Evolutionary conservation across 805 yeast genomes (phyloP), one percentile per base, ranked within the genome.

Genomic region (Starmerella floris): DNA sequence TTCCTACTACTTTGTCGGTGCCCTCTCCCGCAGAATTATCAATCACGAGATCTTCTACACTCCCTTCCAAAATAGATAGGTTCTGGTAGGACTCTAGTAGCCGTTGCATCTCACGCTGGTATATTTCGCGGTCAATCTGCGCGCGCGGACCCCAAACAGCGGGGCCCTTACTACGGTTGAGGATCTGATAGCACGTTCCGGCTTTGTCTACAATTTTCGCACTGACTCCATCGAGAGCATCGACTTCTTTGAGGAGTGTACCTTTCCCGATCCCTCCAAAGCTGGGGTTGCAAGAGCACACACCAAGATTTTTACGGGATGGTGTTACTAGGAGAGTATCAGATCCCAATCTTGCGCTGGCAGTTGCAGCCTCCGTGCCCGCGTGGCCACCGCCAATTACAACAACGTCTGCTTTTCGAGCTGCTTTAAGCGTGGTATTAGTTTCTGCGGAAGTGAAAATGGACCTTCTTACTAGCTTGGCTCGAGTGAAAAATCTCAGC

Each of bases 231-330:
- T 88, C 99, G 35, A 91, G 64, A 0, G 99, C 97, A 65, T 91
- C 99, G 13, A 91, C 84, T 62, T 91, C 99, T 51, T 83, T 72
- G 30, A 91, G 64, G 33, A 91, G 64, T 0, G 95, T 88, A 15
- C 98, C 99, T 57, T 91, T 91, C 1, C 98, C 99, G 42, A 91
- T 87, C 48, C 99, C 99, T 30, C 98, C 99, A 79, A 85, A 83
- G 34, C 83, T 85, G 9, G 99, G 99, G 58, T 91, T 91, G 60
- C 99, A 91, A 1, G 95, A 84, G 19, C 96, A 91, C 0, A 93
- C 81, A 0, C 99, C 99, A 13, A 91, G 77, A 56, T 83, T 82
- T 23, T 67, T 58, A 27, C 75, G 56, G 36, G 68, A 71, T 1
- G 95, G 97, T 0, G 98, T 87, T 2, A 91, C 67, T 23, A 91